Evolutionary conservation across 2,329 filamentous ascomycete genomes (phyloP).

Genomic region (Diplodia mutila): DNA sequence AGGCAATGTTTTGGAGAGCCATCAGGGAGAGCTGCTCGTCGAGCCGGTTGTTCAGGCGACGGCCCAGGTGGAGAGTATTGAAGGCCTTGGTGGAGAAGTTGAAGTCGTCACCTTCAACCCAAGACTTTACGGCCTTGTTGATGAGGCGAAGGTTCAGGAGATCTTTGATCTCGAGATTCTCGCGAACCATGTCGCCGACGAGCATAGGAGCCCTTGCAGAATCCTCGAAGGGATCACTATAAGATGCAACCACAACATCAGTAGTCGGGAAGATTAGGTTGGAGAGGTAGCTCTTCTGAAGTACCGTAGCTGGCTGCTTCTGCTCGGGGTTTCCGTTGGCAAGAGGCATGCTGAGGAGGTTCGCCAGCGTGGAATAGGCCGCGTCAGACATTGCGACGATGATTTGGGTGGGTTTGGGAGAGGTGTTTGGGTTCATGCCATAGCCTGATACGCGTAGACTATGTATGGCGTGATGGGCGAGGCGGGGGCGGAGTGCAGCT

Average conservation of each 20-base stretch:
- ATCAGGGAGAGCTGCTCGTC: background rate
- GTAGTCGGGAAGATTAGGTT: background rate
- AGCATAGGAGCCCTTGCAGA: background rate
- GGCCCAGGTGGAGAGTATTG: background rate
- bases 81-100: background rate
- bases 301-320: background rate
- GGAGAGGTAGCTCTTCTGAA: background rate
- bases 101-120: background rate
- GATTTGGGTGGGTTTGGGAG: background rate
- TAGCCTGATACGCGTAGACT: background rate
- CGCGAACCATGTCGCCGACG: background rate
- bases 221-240: background rate
- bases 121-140: background rate
- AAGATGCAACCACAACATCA: background rate
- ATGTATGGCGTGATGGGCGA: background rate
- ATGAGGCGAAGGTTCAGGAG: slow-evolving; percentile 5
- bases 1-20: background rate
- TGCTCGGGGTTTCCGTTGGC: background rate
- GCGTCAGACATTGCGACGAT: background rate
- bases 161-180: background rate
- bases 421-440: background rate
- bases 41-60: background rate
- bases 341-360: background rate
- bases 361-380: background rate
- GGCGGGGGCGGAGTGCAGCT: background rate